Evolutionary conservation across 257 asterid species (phyloP), one percentile per base, ranked within the genome.

Genomic region (Verbascum thapsus): DNA sequence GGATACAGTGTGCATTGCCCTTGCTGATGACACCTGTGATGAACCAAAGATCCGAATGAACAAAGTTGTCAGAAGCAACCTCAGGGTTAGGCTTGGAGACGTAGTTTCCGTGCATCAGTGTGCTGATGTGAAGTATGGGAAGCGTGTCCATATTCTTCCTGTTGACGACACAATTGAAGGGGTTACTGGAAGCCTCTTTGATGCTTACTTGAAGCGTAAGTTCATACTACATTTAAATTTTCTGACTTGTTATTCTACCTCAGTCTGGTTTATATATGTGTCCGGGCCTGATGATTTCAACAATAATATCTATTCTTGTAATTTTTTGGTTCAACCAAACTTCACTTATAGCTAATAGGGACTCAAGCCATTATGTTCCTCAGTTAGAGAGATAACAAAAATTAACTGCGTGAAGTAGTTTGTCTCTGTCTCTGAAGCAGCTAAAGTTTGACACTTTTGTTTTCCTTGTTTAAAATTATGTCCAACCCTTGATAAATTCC

Each of bases 101-200:
- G 94, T 85, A 50, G 82, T 85, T 34, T 85, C 94, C 57, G 85
- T 85, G 34, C 94, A 85, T 65, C 85, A 76, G 45, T 82, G 90
- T 63, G 66, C 87, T 66, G 90, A 85, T 58, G 87, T 85, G 49
- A 82, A 72, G 57, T 80, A 80, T 45, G 89, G 86, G 38, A 83
- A 72, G 58, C 80, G 84, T 13, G 82, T 83, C 32, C 86, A 83
- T 76, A 80, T 80, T 54, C 77, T 83, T 22, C 86, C 90, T 0
- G 51, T 78, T 9, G 90, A 83, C 12, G 88, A 85, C 69, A 76
- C 94, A n/a, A 68, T 85, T 47, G 94, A 85, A 80, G 94, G 94
- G 34, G 74, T 85, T 51, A 80, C 94, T 11, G 94, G 94, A 49
- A 78, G 73, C 66, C 76, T 83, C 30, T 85, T 85, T 15, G 90